Conservation (phyloP, 75 land plant genomes). For the Pinus taeda region DNA sequence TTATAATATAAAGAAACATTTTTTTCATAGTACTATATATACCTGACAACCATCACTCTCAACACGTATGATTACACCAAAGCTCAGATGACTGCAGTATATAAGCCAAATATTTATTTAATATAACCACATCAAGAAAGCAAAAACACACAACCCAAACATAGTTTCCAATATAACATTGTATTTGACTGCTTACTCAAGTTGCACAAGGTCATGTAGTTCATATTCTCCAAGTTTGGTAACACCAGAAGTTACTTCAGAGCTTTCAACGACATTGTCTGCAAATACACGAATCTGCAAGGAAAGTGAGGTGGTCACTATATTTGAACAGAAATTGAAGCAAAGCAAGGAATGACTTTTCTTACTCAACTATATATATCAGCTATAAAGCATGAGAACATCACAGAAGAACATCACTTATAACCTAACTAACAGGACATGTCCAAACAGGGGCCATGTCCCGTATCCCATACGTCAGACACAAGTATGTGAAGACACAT, state of each 20-base stretch:
- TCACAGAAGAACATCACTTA: neutral
- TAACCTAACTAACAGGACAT: neutral
- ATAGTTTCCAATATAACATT: neutral
- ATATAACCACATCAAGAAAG: neutral
- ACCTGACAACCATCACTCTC: slow-evolving; percentile 95
- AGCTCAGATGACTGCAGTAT: slow-evolving; percentile 69
- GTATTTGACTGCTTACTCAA: slow-evolving; percentile 57
- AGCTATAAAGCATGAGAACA: neutral
- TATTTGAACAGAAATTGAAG: neutral
- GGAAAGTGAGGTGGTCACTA: neutral
- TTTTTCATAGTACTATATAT: neutral
- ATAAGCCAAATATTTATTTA: neutral
- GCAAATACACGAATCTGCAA: slow-evolving; percentile 87
- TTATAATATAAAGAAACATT: neutral
- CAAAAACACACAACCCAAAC: neutral
- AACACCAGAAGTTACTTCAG: slow-evolving; percentile 85
- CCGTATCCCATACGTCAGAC: too few species aligned
- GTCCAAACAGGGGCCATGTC: too few species aligned
- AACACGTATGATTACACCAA: slow-evolving; percentile 91
- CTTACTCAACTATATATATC: neutral
- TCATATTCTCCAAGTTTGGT: slow-evolving; percentile 91
- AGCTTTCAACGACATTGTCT: slow-evolving; percentile 89
- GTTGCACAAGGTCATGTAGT: slow-evolving; percentile 86
- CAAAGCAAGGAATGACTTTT: neutral
- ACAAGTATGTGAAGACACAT: too few species aligned